Conservation (phyloP, 805 yeast species). For the Ogataea degrootiae region DNA sequence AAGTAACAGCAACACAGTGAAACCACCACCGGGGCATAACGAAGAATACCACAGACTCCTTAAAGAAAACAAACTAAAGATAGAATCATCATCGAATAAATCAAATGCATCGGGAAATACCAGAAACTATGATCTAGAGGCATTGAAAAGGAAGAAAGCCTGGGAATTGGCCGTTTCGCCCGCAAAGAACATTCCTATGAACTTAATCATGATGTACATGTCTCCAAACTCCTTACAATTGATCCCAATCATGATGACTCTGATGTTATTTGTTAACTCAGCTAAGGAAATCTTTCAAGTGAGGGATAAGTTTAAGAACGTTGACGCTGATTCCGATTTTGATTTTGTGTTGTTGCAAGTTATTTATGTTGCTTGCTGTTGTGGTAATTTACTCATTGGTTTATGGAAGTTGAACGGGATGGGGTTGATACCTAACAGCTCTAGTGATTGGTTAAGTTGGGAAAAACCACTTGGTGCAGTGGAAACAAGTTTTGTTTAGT, state of each 20-base stretch:
- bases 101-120: background rate
- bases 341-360: constrained; percentile 24
- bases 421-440: constrained; percentile 87
- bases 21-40: constrained; percentile 18
- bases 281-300: constrained; percentile 63
- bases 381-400: constrained; percentile 66
- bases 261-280: constrained; percentile 78
- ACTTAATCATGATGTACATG: constrained; percentile 84
- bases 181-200: constrained; percentile 84
- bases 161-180: constrained; percentile 86
- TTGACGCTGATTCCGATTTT: constrained; percentile 17
- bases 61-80: constrained; percentile 9
- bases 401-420: constrained; percentile 77
- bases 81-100: background rate
- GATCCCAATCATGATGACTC: constrained; percentile 85
- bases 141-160: constrained; percentile 56
- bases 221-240: constrained; percentile 86
- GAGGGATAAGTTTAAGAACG: constrained; percentile 44
- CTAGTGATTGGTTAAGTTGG: constrained; percentile 92
- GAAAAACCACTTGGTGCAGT: constrained; percentile 39
- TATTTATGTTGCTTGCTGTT: constrained; percentile 32
- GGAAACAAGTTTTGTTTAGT: constrained; percentile 25
- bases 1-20: background rate
- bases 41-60: constrained; percentile 15
- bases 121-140: constrained; percentile 26